Percentiles rank a stretch among this genome's conserved stretches.
Evolutionary conservation across 2,329 filamentous ascomycete genomes (phyloP).

Genomic region (Alternaria novae-zelandiae): DNA sequence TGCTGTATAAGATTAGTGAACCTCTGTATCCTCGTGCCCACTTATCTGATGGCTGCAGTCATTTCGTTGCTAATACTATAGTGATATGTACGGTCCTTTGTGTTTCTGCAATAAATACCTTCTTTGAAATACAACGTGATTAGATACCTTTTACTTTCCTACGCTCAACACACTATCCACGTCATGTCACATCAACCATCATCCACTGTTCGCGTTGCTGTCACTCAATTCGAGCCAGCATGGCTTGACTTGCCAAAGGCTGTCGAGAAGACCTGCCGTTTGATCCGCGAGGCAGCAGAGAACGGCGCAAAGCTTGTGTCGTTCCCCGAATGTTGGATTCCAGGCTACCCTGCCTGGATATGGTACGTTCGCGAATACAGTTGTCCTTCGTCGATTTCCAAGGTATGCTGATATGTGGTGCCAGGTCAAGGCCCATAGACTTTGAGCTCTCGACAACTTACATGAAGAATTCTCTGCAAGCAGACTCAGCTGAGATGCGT

Average conservation of each 20-base stretch:
- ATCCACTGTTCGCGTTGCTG: slow-evolving; percentile 50
- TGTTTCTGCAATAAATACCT: not conserved
- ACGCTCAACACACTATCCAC: not conserved
- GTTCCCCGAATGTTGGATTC: slow-evolving; percentile 57
- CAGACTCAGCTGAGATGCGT: slow-evolving; percentile 53
- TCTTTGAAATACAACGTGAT: not conserved
- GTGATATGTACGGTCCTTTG: not conserved
- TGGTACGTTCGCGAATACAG: slow-evolving; percentile 45
- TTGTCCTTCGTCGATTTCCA: not conserved
- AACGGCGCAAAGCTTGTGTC: slow-evolving; percentile 61
- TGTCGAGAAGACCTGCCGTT: slow-evolving; percentile 62
- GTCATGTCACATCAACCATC: not conserved
- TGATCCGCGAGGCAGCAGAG: slow-evolving; percentile 63
- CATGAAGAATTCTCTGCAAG: slow-evolving; percentile 53
- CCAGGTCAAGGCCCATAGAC: slow-evolving; percentile 52
- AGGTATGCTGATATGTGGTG: not conserved
- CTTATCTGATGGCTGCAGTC: not conserved
- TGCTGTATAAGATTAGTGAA: not conserved
- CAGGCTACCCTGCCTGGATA: slow-evolving; percentile 55
- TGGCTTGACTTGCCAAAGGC: slow-evolving; percentile 65
- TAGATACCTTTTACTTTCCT: not conserved
- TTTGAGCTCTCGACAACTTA: slow-evolving; percentile 50
- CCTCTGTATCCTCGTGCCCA: not conserved
- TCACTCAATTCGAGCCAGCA: slow-evolving; percentile 64
- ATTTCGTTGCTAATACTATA: not conserved